Evolutionary conservation across 2,329 filamentous ascomycete species (phyloP), one percentile per base, ranked within the genome.

Genomic region (Hysterium pulicare): DNA sequence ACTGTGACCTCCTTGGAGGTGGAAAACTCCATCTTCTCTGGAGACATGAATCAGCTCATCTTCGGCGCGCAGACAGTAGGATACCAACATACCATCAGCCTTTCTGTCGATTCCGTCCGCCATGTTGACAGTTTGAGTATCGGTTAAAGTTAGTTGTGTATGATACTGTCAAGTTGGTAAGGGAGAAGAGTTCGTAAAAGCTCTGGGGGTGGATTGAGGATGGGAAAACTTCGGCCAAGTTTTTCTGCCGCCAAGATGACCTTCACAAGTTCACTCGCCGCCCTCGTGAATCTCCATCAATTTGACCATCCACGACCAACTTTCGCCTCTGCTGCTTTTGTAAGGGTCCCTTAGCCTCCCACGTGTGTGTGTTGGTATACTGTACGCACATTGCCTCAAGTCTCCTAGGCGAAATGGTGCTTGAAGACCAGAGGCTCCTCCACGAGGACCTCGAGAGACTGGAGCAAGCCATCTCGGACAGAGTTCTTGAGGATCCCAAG

Each of bases 1-100:
- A 93, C 93, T 2, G 87, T 93, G 47, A 97, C 91, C 78, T 97
- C 93, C 74, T 95, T 96, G 51, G 91, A 96, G 68, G 93, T 98
- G 53, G 86, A 86, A 71, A 98, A 97, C 76, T 97, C 91, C 84
- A 97, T 95, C 71, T 88, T 84, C 77, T 95, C 90, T 75, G 9
- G 15, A 51, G 8, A n/a, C n/a, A 6, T 40, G 11, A 9, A n/a
- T 40, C 20, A 38, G 23, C 7, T 24, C 21, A 20, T 38, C 16
- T 23, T n/a, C 11, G 19, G 13, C 20, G 9, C n/a, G n/a, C n/a
- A 33, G 24, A 10, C 8, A 20, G 7, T 11, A 9, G 10, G n/a
- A 16, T 41, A 40, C 32, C 30, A 54, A 64, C 63, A 47, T 56
- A 75, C 73, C 73, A 70, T 97, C 93, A 52, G 84, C 83, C 74